Conservation (phyloP, 495 filamentous ascomycete species). For the Copromyces sp. region DNA sequence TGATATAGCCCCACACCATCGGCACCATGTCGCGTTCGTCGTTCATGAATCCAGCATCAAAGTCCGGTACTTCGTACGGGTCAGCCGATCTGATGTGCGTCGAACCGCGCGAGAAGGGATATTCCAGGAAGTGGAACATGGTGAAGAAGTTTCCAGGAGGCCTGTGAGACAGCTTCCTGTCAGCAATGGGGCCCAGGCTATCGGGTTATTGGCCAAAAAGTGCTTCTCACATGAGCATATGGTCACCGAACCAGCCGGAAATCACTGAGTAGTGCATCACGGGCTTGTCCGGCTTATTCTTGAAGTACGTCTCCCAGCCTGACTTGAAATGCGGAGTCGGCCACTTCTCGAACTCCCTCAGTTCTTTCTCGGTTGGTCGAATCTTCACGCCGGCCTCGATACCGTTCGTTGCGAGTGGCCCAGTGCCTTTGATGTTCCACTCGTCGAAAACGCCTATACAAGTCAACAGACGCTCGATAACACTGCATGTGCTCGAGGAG, state of each 20-base stretch:
- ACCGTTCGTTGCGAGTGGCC: slow-evolving; percentile 71
- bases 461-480: background rate
- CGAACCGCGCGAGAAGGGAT: slow-evolving; percentile 67
- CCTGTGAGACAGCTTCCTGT: slow-evolving; percentile 9
- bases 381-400: slow-evolving; percentile 80
- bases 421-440: slow-evolving; percentile 71
- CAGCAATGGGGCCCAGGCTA: background rate
- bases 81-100: slow-evolving; percentile 63
- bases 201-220: background rate
- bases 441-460: slow-evolving; percentile 50
- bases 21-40: slow-evolving; percentile 74
- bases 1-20: slow-evolving; percentile 82
- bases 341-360: slow-evolving; percentile 56
- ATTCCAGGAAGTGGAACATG: slow-evolving; percentile 83
- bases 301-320: slow-evolving; percentile 76
- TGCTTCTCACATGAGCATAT: slow-evolving; percentile 49
- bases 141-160: slow-evolving; percentile 68
- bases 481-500: background rate
- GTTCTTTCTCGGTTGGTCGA: slow-evolving; percentile 58
- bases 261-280: slow-evolving; percentile 76
- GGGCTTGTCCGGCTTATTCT: slow-evolving; percentile 76
- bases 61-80: slow-evolving; percentile 65
- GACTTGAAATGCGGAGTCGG: slow-evolving; percentile 55
- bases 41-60: slow-evolving; percentile 80
- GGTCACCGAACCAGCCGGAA: slow-evolving; percentile 57